Evolutionary conservation across 495 filamentous ascomycete species (phyloP).

Genomic region (Trichoderma reesei): DNA sequence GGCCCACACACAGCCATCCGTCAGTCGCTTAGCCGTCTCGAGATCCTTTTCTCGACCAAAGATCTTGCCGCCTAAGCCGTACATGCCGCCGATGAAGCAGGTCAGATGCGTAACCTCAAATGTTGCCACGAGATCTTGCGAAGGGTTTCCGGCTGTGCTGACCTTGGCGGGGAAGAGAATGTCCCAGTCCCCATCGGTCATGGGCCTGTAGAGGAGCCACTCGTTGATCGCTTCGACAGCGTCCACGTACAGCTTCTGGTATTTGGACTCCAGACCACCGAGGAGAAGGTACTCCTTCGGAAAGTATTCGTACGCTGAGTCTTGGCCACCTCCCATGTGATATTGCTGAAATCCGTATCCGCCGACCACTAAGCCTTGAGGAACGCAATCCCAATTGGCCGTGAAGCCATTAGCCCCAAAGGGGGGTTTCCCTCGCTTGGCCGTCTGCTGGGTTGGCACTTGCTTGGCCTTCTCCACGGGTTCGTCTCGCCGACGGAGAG

Average conservation of each 20-base stretch:
- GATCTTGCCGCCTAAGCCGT: constrained; percentile 79
- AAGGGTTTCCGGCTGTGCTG: constrained; percentile 27
- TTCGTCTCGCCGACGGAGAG: background rate
- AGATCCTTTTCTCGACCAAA: constrained; percentile 72
- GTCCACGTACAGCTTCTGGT: constrained; percentile 69
- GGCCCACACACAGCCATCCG: constrained; percentile 91
- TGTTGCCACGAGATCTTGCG: constrained; percentile 29
- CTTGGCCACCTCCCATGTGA: constrained; percentile 69
- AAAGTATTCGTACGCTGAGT: constrained; percentile 92
- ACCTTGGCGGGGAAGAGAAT: constrained; percentile 62
- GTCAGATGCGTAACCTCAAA: constrained; percentile 68
- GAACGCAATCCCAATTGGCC: constrained; percentile 38
- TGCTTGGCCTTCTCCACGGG: background rate
- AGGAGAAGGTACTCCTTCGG: constrained; percentile 76
- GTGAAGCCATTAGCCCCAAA: constrained; percentile 17
- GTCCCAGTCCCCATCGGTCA: constrained; percentile 64
- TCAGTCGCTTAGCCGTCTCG: constrained; percentile 69
- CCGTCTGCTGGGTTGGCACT: background rate
- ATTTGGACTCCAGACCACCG: constrained; percentile 73
- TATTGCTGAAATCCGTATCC: constrained; percentile 29
- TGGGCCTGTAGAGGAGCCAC: constrained; percentile 74
- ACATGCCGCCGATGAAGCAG: constrained; percentile 93
- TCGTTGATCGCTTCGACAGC: constrained; percentile 61
- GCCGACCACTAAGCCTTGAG: constrained; percentile 39
- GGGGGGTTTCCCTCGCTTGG: background rate